Conservation (phyloP, 495 filamentous ascomycete genomes). For the Podospora pseudoanserina region DNA sequence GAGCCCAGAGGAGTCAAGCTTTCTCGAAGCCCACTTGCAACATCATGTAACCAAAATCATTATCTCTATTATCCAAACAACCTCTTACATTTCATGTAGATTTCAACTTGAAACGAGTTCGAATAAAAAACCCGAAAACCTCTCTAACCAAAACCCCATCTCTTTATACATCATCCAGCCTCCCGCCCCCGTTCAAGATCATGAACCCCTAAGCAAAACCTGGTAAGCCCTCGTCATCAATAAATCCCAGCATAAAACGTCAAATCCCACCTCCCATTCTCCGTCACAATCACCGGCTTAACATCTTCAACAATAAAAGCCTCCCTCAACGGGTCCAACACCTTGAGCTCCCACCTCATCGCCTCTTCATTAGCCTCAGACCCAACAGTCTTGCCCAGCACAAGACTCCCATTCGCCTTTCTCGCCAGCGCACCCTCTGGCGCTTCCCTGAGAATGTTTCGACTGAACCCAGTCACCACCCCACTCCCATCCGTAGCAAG, state of each 20-base stretch:
- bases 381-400: conserved; percentile 34
- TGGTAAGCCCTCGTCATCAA: conserved; percentile 2
- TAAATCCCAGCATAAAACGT: conserved; percentile 20
- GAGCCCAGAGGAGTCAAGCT: background rate
- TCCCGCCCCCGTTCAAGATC: background rate
- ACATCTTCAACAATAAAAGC: conserved; percentile 17
- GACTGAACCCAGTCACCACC: conserved; percentile 28
- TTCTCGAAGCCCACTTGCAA: background rate
- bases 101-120: background rate
- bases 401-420: conserved; percentile 30
- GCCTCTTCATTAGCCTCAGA: conserved; percentile 34
- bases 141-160: background rate
- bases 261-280: conserved; percentile 22
- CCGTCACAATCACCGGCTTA: conserved; percentile 18
- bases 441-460: conserved; percentile 31
- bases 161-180: background rate
- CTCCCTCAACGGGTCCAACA: conserved; percentile 15
- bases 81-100: background rate
- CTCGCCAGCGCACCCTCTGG: conserved; percentile 28
- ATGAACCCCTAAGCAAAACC: conserved; percentile 1
- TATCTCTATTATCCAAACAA: background rate
- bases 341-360: conserved; percentile 26
- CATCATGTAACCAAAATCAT: background rate
- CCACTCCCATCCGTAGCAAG: conserved; percentile 33
- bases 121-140: background rate